Conservation (phyloP, 2,329 filamentous ascomycete species). For the Paraconiothyrium brasiliense region DNA sequence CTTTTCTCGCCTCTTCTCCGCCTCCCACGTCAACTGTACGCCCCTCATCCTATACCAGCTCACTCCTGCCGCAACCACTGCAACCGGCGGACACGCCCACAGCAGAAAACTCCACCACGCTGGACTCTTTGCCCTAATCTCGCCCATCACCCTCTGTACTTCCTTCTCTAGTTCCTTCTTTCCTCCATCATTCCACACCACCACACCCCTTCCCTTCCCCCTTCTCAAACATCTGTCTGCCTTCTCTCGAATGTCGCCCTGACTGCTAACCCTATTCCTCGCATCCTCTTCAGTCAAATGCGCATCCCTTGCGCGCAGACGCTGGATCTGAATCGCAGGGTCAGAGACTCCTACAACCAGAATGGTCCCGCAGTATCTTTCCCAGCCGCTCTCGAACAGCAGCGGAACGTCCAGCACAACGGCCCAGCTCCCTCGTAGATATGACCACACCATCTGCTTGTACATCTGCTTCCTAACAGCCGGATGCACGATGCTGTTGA, state of each 20-base stretch:
- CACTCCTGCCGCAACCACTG: constrained; percentile 73
- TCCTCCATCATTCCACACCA: constrained; percentile 90
- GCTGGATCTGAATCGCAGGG: constrained; percentile 80
- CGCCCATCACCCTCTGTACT: constrained; percentile 71
- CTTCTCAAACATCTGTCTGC: constrained; percentile 76
- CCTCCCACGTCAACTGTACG: constrained; percentile 77
- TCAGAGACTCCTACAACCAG: constrained; percentile 87
- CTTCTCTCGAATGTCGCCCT: constrained; percentile 87
- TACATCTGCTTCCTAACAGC: constrained; percentile 87
- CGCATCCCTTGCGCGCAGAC: constrained; percentile 77
- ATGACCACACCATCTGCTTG: constrained; percentile 74
- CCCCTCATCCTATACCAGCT: constrained; percentile 76
- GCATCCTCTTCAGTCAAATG: constrained; percentile 88
- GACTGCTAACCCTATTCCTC: constrained; percentile 83
- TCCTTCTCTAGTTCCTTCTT: constrained; percentile 74
- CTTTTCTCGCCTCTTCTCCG: constrained; percentile 64
- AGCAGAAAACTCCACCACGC: constrained; percentile 84
- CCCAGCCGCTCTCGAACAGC: constrained; percentile 87
- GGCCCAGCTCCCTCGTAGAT: constrained; percentile 81
- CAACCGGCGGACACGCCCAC: constrained; percentile 77
- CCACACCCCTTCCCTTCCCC: constrained; percentile 71
- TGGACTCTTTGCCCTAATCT: constrained; percentile 71
- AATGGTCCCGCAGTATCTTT: constrained; percentile 84
- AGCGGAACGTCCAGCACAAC: constrained; percentile 93
- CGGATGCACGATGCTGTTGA: constrained; percentile 93